A percentile compares a stretch with the other conserved stretches of the same genome.
These are phyloP conservation scores for Westerdykella ornata DNA, from an alignment of 2,329 filamentous ascomycete genomes.

Conservation along the genomic window DNA sequence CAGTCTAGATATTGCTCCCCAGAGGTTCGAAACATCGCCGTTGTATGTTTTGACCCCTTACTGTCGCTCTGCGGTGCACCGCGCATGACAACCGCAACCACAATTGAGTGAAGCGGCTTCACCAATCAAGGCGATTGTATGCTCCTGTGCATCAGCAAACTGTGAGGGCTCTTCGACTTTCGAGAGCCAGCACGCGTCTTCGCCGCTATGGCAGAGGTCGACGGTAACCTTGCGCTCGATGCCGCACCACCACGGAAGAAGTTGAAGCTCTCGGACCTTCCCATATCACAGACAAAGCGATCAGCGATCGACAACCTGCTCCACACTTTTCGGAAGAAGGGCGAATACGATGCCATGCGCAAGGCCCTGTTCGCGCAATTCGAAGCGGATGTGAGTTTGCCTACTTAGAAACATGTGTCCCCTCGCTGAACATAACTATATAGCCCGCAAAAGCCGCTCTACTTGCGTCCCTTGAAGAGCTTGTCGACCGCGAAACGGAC, in stretches of 20 bases:
- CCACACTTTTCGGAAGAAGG: conserved; percentile 81
- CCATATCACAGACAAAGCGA: conserved; percentile 64
- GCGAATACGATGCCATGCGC: conserved; percentile 70
- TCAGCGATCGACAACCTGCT: conserved; percentile 67
- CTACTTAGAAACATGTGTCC: not conserved
- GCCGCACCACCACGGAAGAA: conserved; percentile 45
- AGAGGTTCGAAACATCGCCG: too few species aligned
- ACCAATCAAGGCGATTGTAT: too few species aligned
- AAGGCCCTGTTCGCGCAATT: conserved; percentile 73
- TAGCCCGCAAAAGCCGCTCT: conserved; percentile 66
- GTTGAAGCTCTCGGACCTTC: conserved; percentile 68
- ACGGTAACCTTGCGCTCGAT: conserved; percentile 27
- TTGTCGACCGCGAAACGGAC: conserved; percentile 68
- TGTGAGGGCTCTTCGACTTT: too few species aligned
- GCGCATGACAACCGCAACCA: too few species aligned
- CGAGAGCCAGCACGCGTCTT: too few species aligned
- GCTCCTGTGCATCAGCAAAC: too few species aligned
- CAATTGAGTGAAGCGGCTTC: too few species aligned
- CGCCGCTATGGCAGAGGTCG: conserved; percentile 27
- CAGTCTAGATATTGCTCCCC: too few species aligned
- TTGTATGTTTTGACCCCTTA: too few species aligned
- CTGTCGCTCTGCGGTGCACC: too few species aligned
- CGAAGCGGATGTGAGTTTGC: conserved; percentile 55
- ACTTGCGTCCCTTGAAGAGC: conserved; percentile 58
- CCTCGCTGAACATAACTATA: conserved; percentile 3